Evolutionary conservation across 495 filamentous ascomycete species (phyloP), one percentile per base, ranked within the genome.

Genomic region (Daldinia vernicosa): DNA sequence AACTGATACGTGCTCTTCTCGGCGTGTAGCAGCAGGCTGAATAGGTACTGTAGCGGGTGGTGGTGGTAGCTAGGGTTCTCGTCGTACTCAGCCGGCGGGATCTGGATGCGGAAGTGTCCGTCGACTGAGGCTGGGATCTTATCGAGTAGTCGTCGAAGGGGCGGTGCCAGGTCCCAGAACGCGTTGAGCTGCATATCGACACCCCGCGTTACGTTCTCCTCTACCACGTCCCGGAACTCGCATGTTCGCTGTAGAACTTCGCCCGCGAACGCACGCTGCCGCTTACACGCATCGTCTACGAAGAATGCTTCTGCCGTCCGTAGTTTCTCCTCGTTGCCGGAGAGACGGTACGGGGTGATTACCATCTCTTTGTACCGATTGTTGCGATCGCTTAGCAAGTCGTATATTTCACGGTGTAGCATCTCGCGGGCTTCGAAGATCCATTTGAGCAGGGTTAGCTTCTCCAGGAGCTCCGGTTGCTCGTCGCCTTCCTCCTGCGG

Each of bases 121-220:
- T 84, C 77, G 24, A 81, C 72, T 19, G 68, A 66, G 4, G 79
- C 71, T 0, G 93, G 94, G 15, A 98, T 87, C 72, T 91, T 91
- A 71, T 95, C 90, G 5, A 94, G 86, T 22, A 97, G 78, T 1
- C 88, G 85, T 9, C 90, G 83, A 0, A 99, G 85, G 1, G 88
- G 85, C 1, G 96, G 96, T 0, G 94, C 95, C 70, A 98, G 97
- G 74, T 99, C 96, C 95, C 95, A 99, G 81, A 98, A 99, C 3
- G 93, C 93, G 15, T 89, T 91, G 0, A 97, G 86, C 77, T 98
- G 96, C 32, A 91, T 86, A 76, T 98, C 95, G 15, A 98, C 93
- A 4, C 94, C 95, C 4, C 93, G 89, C 3, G 88, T 86, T 26
- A 96, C 93, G 60, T 95, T 95, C 74, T 88, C 86, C 78, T 97